phyloP scores from a whole-genome alignment of 2,329 filamentous ascomycete genomes.

The Pezicula rhizophila region DNA sequence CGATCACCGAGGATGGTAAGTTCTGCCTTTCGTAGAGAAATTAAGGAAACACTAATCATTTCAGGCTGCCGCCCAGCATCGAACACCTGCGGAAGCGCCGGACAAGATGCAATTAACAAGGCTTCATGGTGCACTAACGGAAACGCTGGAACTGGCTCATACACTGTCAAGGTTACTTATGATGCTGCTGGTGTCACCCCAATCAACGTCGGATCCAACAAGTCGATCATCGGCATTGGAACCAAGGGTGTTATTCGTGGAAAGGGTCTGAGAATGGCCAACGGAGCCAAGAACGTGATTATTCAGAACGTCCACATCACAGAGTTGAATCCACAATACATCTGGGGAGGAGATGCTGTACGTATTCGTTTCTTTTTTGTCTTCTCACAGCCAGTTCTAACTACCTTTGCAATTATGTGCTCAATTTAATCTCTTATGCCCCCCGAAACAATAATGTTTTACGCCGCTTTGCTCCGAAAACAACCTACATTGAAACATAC shows the following conservation, averaged over 20 bases:
- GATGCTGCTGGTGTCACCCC: slow-evolving; percentile 19
- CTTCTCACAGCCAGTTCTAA: too few relatives aligned
- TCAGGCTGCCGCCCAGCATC: slow-evolving; percentile 50
- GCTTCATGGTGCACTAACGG: slow-evolving; percentile 32
- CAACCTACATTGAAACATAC: too few relatives aligned
- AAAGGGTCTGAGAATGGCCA: slow-evolving; percentile 23
- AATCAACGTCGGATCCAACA: slow-evolving; percentile 23
- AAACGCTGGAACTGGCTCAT: slow-evolving; percentile 6
- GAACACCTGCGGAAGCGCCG: slow-evolving; percentile 32
- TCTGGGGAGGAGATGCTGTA: slow-evolving; percentile 32
- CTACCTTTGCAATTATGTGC: too few relatives aligned
- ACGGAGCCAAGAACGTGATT: slow-evolving; percentile 21
- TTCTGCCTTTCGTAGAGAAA: not conserved
- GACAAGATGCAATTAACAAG: slow-evolving; percentile 54
- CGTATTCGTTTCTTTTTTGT: too few relatives aligned
- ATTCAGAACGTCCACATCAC: slow-evolving; percentile 24
- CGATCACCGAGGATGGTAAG: slow-evolving; percentile 4
- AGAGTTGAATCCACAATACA: slow-evolving; percentile 30
- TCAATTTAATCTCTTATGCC: too few relatives aligned
- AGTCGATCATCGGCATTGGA: slow-evolving; percentile 24
- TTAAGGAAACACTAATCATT: not conserved
- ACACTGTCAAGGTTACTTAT: slow-evolving; percentile 12
- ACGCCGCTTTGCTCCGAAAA: too few relatives aligned
- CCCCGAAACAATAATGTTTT: too few relatives aligned
- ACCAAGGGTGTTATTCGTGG: slow-evolving; percentile 21